These are phyloP conservation scores for Agrocybe chaxingu DNA, from an alignment of 768 basidiomycete genomes.

Conservation along the genomic window DNA sequence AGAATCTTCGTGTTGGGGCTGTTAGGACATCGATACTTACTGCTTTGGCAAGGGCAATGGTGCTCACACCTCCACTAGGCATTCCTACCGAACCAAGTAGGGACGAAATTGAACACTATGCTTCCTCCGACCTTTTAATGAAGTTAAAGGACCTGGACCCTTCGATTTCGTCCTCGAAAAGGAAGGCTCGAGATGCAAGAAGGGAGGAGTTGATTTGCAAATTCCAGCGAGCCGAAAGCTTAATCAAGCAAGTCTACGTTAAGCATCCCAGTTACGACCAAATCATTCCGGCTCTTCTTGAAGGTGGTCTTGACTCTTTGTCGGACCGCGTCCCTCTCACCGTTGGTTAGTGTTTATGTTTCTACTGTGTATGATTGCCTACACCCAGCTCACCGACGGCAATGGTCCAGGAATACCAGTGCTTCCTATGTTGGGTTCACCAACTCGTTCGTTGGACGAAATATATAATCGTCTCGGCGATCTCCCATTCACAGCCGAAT, in stretches of 20 bases:
- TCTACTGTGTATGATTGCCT: not conserved
- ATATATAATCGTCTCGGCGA: constrained; percentile 70
- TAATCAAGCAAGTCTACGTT: constrained; percentile 71
- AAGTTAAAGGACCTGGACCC: constrained; percentile 16
- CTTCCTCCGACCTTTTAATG: constrained; percentile 24
- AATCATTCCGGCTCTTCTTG: constrained; percentile 58
- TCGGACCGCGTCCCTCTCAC: constrained; percentile 59
- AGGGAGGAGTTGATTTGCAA: constrained; percentile 35
- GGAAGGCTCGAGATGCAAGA: constrained; percentile 21
- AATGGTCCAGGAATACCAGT: constrained; percentile 64
- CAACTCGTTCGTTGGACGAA: constrained; percentile 78
- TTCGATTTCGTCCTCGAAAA: constrained; percentile 14
- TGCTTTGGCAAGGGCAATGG: constrained; percentile 76
- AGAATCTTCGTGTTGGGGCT: constrained; percentile 84
- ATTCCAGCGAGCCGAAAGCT: constrained; percentile 56
- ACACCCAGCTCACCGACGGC: not conserved
- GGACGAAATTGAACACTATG: constrained; percentile 3
- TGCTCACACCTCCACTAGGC: constrained; percentile 45
- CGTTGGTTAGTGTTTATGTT: constrained; percentile 50
- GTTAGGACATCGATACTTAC: constrained; percentile 80
- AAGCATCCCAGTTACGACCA: constrained; percentile 76
- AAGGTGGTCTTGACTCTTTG: constrained; percentile 59
- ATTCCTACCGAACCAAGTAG: too few species aligned
- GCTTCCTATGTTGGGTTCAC: constrained; percentile 84
- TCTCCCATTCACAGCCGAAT: constrained; percentile 78